Base-by-base conservation (phyloP, 306 rosid genomes). In the Castanea sativa region DNA sequence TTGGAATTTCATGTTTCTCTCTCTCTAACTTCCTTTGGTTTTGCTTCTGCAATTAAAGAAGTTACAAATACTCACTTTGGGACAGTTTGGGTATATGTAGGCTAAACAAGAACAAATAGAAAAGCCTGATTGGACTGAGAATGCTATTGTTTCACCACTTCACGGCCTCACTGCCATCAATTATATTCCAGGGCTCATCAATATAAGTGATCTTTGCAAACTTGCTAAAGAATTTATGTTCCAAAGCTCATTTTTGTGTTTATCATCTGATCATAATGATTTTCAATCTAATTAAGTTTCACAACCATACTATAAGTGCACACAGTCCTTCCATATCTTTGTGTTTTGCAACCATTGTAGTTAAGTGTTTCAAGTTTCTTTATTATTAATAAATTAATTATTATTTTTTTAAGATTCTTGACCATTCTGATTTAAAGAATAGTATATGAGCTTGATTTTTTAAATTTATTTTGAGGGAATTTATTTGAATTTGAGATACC, bases 111-210 rank as follows among this genome's bases (percentile, higher is more conserved):
- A 38, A 38, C 45, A 38, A 7, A 38, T 38, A 2, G 45, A 64
- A 75, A 85, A 56, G 72, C 85, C 89, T 25, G 25, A 82, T 82
- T 93, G 95, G 55, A 84, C 87, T 4, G 68, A 59, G 20, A 83
- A 78, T 80, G 73, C 88, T 19, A 80, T 63, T 55, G 95, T 92
- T 45, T 92, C 95, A 1, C 83, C 93, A 8, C 82, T 89, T 73
- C 89, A 92, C 32, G 95, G 97, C 70, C 89, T 86, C 38, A 92
- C 93, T 19, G 81, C 84, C 11, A 79, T 92, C 81, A 85, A 82
- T 30, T 90, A 83, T 80, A 74, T 73, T 32, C 90, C 92, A 1
- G 82, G 86, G 69, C 71, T 90, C 69, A 76, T 90, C 18, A 75
- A 73, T 68, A 91, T 92, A 83, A 89, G 97, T 75, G 58, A 60